Conservation (phyloP, 257 asterid species). For the Solanum ahanhuiri region DNA sequence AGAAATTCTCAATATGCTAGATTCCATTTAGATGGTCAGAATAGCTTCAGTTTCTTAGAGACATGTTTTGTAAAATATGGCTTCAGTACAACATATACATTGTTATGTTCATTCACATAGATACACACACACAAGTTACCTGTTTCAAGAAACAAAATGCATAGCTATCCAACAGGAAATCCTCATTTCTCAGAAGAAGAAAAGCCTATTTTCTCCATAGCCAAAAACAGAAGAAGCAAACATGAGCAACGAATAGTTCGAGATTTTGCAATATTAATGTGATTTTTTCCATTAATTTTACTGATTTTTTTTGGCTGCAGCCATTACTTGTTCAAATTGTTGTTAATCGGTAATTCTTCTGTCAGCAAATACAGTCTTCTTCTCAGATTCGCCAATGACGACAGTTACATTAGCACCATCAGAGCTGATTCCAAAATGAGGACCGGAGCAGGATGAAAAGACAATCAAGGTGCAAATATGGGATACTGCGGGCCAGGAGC, state of each 20-base stretch:
- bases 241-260: constrained; percentile 37
- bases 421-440: constrained; percentile 96
- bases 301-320: constrained; percentile 2
- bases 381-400: constrained; percentile 58
- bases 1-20: not conserved
- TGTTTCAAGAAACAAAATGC: not conserved
- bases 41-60: not conserved
- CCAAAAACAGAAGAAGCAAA: not conserved
- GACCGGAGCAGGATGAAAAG: constrained; percentile 90
- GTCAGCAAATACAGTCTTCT: constrained; percentile 42
- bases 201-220: not conserved
- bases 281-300: not conserved
- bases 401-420: constrained; percentile 95
- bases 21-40: not conserved
- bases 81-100: not conserved
- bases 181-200: not conserved
- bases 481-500: constrained; percentile 98
- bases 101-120: not conserved
- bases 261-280: not conserved
- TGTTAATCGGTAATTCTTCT: constrained; percentile 45
- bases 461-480: constrained; percentile 90
- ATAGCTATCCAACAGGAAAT: not conserved
- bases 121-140: not conserved
- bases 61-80: not conserved
- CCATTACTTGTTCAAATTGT: constrained; percentile 36